Base-by-base conservation (phyloP, 1,284 basidiomycete genomes). In the Thelephora terrestris region DNA sequence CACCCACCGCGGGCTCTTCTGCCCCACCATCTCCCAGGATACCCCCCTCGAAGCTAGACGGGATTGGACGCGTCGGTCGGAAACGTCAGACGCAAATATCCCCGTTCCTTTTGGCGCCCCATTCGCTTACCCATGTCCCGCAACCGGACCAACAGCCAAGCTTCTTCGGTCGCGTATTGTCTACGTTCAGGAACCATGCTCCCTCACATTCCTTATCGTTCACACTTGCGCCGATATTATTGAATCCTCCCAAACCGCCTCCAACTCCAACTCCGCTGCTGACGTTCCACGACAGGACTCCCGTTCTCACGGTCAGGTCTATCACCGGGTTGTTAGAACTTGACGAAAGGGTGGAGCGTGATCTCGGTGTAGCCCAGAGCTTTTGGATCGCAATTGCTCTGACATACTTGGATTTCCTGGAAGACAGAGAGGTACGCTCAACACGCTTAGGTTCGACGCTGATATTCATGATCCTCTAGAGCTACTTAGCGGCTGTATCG, bases 341-440 rank as follows among this genome's bases (percentile, higher is more conserved):
- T 25, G 75, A 85, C 45, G 65, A 67, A 47, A 65, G 65, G 3
- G 74, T 81, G 53, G 75, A 78, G 47, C 64, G 67, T n/a, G 61
- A 71, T 32, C 58, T 86, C 24, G 86, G 85, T 12, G 75, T 89
- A 29, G 83, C 87, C 44, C 73, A 75, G 14, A 79, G 78, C 50
- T 89, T 90, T 59, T 90, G 85, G 79, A 67, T 88, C 39, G 75
- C 83, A 2, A 68, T 85, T 39, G 80, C 78, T 0, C 61, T 88
- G 57, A 79, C 81, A 1, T 90, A 87, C 60, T 64, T 85, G 17
- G 85, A 85, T 51, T 88, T 85, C 58, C 58, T 88, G 54, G 75
- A 76, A 55, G 85, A 89, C 52, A 71, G 82, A 56, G 85, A 87
- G 68, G 86, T 84, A 52, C 18, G 7, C 17, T 29, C 39, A 16